Evolutionary conservation across 2,329 filamentous ascomycete species (phyloP).

Genomic region (Neonectria ditissima): DNA sequence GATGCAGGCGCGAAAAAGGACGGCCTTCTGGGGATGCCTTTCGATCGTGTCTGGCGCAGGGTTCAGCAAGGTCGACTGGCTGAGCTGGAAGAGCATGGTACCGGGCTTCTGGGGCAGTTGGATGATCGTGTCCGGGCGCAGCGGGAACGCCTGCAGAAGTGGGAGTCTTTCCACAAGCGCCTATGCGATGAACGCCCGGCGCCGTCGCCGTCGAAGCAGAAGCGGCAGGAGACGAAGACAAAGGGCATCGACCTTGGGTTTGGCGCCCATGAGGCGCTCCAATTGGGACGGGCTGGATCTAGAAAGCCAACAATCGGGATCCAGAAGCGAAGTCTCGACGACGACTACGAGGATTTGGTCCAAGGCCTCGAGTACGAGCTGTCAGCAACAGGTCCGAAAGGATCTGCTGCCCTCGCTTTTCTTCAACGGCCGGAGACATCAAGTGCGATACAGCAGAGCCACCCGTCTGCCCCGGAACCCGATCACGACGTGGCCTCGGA

Average conservation of each 20-base stretch:
- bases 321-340: constrained; percentile 45
- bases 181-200: constrained; percentile 53
- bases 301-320: constrained; percentile 40
- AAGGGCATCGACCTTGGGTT: constrained; percentile 67
- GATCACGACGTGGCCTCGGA: constrained; percentile 58
- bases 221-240: constrained; percentile 38
- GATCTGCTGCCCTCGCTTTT: constrained; percentile 35
- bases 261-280: constrained; percentile 62
- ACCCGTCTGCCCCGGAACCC: constrained; percentile 19
- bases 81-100: constrained; percentile 64
- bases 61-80: constrained; percentile 70
- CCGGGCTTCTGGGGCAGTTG: constrained; percentile 76
- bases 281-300: constrained; percentile 52
- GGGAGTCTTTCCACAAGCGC: constrained; percentile 74
- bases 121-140: constrained; percentile 76
- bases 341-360: constrained; percentile 60
- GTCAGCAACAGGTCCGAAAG: constrained; percentile 40
- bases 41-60: constrained; percentile 77
- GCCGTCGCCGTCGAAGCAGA: constrained; percentile 41
- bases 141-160: constrained; percentile 74
- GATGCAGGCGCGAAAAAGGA: constrained; percentile 69
- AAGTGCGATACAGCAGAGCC: constrained; percentile 4
- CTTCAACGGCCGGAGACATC: constrained; percentile 33
- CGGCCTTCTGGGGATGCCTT: constrained; percentile 73
- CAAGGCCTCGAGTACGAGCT: constrained; percentile 57